These are phyloP conservation scores for Cytospora piceicola DNA, from an alignment of 2,329 filamentous ascomycete species.

Conservation along the genomic window DNA sequence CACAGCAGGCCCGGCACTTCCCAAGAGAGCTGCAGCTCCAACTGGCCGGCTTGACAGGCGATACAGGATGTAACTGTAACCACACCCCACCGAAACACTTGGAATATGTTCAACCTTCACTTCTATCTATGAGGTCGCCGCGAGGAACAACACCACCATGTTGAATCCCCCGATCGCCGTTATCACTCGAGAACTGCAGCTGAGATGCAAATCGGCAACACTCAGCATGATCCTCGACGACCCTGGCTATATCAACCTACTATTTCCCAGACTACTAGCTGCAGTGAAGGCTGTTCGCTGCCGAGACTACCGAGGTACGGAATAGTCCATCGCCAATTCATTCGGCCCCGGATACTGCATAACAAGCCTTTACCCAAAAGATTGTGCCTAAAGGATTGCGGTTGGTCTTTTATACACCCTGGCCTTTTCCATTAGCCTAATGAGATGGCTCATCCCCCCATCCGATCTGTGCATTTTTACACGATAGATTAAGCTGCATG, in stretches of 20 bases:
- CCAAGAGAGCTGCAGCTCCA: slow-evolving; percentile 22
- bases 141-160: slow-evolving; percentile 15
- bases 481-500: slow-evolving; percentile 17
- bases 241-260: too few relatives aligned
- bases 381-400: too few relatives aligned
- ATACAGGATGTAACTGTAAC: slow-evolving; percentile 25
- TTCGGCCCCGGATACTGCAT: slow-evolving; percentile 12
- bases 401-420: neutral
- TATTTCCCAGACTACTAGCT: too few relatives aligned
- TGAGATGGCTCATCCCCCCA: slow-evolving; percentile 1
- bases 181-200: slow-evolving; percentile 1
- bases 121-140: slow-evolving; percentile 1
- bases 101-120: neutral
- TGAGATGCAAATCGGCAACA: slow-evolving; percentile 7
- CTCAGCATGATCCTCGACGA: slow-evolving; percentile 8
- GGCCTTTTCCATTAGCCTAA: neutral
- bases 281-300: neutral
- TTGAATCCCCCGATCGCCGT: neutral
- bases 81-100: slow-evolving; percentile 2
- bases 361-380: neutral
- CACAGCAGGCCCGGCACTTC: slow-evolving; percentile 19
- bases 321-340: neutral
- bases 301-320: neutral
- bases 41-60: slow-evolving; percentile 25
- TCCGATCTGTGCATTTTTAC: slow-evolving; percentile 1